Conservation (phyloP, 1,139 yeast species). For the Kurtzmaniella quercitrusa region DNA sequence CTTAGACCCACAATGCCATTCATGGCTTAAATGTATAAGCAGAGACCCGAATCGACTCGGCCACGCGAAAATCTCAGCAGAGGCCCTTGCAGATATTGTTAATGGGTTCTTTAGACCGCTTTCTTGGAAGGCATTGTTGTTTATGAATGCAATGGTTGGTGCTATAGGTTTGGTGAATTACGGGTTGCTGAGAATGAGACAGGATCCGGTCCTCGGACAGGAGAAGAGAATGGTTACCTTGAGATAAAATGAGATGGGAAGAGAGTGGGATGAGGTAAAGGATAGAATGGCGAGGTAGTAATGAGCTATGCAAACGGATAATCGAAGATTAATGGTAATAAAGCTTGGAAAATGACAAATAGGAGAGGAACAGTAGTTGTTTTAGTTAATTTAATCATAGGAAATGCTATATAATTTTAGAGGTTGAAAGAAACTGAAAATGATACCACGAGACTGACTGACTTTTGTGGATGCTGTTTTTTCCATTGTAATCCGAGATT, state of each 20-base stretch:
- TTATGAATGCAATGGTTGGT: constrained; percentile 23
- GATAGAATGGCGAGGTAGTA: background rate
- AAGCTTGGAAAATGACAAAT: too few relatives aligned
- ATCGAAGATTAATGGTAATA: too few relatives aligned
- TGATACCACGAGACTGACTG: too few relatives aligned
- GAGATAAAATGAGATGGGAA: background rate
- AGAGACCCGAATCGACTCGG: constrained; percentile 81
- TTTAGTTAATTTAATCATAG: too few relatives aligned
- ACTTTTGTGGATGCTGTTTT: too few relatives aligned
- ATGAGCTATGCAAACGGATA: background rate
- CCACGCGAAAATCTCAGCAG: constrained; percentile 72
- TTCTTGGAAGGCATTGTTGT: constrained; percentile 66
- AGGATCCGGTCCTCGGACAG: background rate
- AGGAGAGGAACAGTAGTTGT: too few relatives aligned
- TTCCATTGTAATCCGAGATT: too few relatives aligned
- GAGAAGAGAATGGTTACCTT: background rate
- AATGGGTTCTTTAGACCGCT: constrained; percentile 75
- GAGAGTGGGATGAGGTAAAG: background rate
- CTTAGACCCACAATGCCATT: constrained; percentile 62
- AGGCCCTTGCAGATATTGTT: constrained; percentile 74
- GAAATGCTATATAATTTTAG: too few relatives aligned
- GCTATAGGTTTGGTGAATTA: constrained; percentile 3
- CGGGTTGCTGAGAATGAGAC: constrained; percentile 3
- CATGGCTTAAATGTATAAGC: constrained; percentile 84
- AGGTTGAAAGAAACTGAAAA: too few relatives aligned